A percentile compares a stretch with the other conserved stretches of the same genome.
Conservation (phyloP, 2,329 filamentous ascomycete genomes). For the Acephala macrosclerotiorum region DNA sequence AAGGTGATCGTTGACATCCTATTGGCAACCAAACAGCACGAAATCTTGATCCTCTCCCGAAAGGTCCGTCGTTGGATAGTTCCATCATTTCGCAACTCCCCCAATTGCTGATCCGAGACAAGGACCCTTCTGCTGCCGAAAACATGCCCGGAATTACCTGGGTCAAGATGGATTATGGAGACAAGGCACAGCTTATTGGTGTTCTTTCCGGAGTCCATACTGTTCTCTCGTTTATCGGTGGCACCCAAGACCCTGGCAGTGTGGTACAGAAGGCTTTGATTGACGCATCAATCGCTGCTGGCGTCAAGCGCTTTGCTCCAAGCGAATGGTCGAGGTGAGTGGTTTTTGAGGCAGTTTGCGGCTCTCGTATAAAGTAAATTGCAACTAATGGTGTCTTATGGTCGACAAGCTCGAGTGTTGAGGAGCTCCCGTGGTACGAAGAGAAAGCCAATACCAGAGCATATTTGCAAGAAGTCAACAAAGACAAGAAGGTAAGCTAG, state of each 20-base stretch:
- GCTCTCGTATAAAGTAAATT: neutral
- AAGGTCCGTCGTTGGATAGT: constrained; percentile 10
- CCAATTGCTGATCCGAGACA: neutral
- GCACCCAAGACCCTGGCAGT: constrained; percentile 40
- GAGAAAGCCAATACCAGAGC: constrained; percentile 50
- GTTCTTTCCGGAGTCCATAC: constrained; percentile 56
- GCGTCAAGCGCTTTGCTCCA: constrained; percentile 47
- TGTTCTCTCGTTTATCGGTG: constrained; percentile 55
- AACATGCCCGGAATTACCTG: constrained; percentile 46
- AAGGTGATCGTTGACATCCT: constrained; percentile 59
- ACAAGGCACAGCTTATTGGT: constrained; percentile 46
- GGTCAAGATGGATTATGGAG: constrained; percentile 50
- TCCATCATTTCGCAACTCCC: neutral
- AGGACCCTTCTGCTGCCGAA: constrained; percentile 37
- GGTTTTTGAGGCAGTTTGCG: neutral
- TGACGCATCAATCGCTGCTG: constrained; percentile 45
- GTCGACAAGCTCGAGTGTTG: constrained; percentile 40
- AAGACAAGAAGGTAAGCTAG: constrained; percentile 45
- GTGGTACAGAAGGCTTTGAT: constrained; percentile 46
- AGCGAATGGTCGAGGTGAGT: constrained; percentile 48
- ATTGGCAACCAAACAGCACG: constrained; percentile 55
- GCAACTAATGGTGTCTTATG: neutral
- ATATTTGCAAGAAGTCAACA: constrained; percentile 53
- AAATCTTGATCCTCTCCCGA: constrained; percentile 54
- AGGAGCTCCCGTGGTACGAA: constrained; percentile 52